Conservation (phyloP, 495 filamentous ascomycete species). For the Elaphomyces granulatus region DNA sequence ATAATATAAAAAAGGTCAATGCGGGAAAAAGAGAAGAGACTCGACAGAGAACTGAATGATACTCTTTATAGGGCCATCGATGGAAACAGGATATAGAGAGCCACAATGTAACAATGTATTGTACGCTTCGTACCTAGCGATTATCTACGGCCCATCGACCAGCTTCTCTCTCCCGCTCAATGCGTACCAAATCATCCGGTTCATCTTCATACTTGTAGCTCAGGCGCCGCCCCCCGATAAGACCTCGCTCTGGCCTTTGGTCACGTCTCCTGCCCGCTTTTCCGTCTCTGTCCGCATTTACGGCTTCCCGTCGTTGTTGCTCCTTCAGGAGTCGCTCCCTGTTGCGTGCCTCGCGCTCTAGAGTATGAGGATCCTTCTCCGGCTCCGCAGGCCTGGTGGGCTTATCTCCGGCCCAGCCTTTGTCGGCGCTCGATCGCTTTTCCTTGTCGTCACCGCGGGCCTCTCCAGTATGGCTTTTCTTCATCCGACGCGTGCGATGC, state of each 20-base stretch:
- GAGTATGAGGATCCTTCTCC: constrained; percentile 52
- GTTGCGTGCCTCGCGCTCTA: constrained; percentile 63
- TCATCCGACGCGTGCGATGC: constrained; percentile 29
- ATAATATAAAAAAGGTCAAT: too few species aligned
- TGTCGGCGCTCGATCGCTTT: constrained; percentile 9
- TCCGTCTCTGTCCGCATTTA: constrained; percentile 27
- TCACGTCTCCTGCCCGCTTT: constrained; percentile 37
- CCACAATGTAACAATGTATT: too few species aligned
- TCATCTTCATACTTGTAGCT: constrained; percentile 50
- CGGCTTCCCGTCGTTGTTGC: constrained; percentile 52
- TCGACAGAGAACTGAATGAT: too few species aligned
- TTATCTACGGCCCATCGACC: constrained; percentile 16
- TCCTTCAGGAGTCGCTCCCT: constrained; percentile 66
- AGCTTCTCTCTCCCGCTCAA: constrained; percentile 35
- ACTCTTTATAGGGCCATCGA: too few species aligned
- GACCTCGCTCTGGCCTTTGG: constrained; percentile 33
- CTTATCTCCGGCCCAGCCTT: constrained; percentile 10
- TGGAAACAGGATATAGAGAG: too few species aligned
- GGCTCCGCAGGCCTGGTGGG: constrained; percentile 17
- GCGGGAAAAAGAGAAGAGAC: too few species aligned
- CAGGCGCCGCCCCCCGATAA: constrained; percentile 35
- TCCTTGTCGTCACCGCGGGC: constrained; percentile 14
- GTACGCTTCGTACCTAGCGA: too few species aligned
- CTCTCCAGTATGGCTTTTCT: constrained; percentile 13
- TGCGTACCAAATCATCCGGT: constrained; percentile 28